Base-by-base conservation (phyloP, 805 yeast species). In the Ogataea ramenticola region DNA sequence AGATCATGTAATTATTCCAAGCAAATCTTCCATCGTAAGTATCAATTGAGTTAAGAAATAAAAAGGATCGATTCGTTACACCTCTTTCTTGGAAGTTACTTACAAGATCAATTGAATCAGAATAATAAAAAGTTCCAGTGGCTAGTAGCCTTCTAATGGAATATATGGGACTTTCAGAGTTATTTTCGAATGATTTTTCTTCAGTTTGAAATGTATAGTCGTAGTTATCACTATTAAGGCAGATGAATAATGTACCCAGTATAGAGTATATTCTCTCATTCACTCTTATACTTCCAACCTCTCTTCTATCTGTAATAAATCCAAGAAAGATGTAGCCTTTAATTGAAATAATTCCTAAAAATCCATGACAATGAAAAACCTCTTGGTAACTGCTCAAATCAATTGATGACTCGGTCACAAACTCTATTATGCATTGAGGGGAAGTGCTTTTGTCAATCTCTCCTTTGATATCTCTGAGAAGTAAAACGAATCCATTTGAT, bases 231-330 rank as follows among this genome's bases (percentile, higher is more conserved):
- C 72, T 74, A 46, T 75, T 77, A 36, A 85, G 65, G 52, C 90
- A 82, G 46, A 75, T 74, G 56, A 83, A 82, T 44, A 78, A 80
- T 1, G 82, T 84, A 21, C 74, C 79, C n/a, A 72, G 65, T 6
- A 85, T 73, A 40, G 65, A 70, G 49, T 67, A 70, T 7, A 86
- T 68, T 32, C 65, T 66, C 44, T 82, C 85, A 6, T 70, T 62
- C 0, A 78, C 65, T 40, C 76, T 64, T 0, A 86, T 81, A 26
- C 79, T 72, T 0, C 85, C 91, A 7, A 80, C 79, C 43, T 73
- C 75, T 3, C 64, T 57, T 16, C 72, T 64, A 12, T 72, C 70
- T 1, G 85, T 75, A 26, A 85, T 71, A 37, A 84, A 72, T 2
- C 81, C 81, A 14, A 82, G 56, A 54, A 71, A 82, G 5, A 78